Evolutionary conservation across 2,329 filamentous ascomycete species (phyloP).

Genomic region (Pseudogymnoascus sp.): DNA sequence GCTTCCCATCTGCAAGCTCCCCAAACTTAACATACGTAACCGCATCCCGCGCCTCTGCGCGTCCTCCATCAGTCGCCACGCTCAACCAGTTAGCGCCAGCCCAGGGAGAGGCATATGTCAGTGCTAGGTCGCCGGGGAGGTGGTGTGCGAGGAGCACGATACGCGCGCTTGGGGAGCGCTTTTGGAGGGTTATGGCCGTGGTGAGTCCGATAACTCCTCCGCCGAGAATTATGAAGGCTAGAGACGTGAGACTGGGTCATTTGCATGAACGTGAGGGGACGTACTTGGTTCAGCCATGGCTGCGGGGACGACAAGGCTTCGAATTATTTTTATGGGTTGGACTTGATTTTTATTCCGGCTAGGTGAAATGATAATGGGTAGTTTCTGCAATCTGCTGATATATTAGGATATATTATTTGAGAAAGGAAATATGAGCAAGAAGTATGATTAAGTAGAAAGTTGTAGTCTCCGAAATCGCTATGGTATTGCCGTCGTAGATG

Average conservation of each 20-base stretch:
- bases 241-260: neutral
- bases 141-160: slow-evolving; percentile 36
- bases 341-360: neutral
- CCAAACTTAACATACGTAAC: slow-evolving; percentile 14
- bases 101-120: slow-evolving; percentile 38
- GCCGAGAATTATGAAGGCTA: slow-evolving; percentile 14
- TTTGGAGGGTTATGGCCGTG: slow-evolving; percentile 31
- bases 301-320: neutral
- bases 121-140: slow-evolving; percentile 34
- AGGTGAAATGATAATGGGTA: neutral
- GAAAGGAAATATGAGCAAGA: neutral
- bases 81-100: slow-evolving; percentile 13
- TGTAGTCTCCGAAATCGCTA: neutral
- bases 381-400: neutral
- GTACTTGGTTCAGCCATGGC: neutral
- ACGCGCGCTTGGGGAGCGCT: slow-evolving; percentile 28
- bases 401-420: neutral
- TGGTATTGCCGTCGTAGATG: neutral
- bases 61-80: slow-evolving; percentile 8
- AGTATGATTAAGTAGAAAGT: neutral
- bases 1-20: slow-evolving; percentile 18
- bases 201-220: slow-evolving; percentile 36
- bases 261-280: neutral
- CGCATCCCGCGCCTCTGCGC: slow-evolving; percentile 10
- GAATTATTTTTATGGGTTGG: neutral